Evolutionary conservation across 306 rosid genomes (phyloP).

Genomic region (Echinosophora koreensis): DNA sequence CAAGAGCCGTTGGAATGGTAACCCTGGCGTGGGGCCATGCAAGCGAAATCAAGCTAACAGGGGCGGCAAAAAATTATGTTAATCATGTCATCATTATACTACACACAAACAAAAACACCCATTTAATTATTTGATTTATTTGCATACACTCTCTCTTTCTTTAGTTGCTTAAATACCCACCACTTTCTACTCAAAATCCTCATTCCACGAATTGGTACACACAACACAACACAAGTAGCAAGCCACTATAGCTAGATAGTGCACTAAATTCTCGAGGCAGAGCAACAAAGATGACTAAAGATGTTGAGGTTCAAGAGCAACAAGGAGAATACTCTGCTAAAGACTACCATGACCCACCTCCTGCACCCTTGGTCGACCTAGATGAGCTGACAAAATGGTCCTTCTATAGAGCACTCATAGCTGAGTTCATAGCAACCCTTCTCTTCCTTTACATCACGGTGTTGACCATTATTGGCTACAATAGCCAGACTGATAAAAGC

Average conservation of each 20-base stretch:
- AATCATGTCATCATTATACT: constrained; percentile 48
- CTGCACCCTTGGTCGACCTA: constrained; percentile 74
- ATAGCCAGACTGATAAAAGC: constrained; percentile 4
- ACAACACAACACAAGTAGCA: not conserved
- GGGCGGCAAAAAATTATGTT: constrained; percentile 69
- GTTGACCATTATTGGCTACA: constrained; percentile 85
- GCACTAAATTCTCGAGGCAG: too few relatives aligned
- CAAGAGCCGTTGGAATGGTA: constrained; percentile 60
- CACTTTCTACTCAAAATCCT: constrained; percentile 11
- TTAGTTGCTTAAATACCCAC: constrained; percentile 67
- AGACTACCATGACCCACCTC: constrained; percentile 95
- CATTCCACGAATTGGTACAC: constrained; percentile 2
- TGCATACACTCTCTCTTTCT: constrained; percentile 22
- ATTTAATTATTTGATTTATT: constrained; percentile 40
- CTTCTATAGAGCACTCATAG: constrained; percentile 81
- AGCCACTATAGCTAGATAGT: not conserved
- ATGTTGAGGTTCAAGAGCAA: constrained; percentile 74
- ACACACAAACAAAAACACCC: constrained; percentile 24
- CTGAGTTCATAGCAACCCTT: constrained; percentile 92
- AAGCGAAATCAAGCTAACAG: constrained; percentile 68
- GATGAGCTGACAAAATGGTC: constrained; percentile 87
- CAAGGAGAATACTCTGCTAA: constrained; percentile 71
- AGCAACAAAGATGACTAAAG: constrained; percentile 60
- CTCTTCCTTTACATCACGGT: constrained; percentile 88
- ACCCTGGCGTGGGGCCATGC: constrained; percentile 65